Conservation (phyloP, 176 grass and related monocot species). For the Carex littledalei region DNA sequence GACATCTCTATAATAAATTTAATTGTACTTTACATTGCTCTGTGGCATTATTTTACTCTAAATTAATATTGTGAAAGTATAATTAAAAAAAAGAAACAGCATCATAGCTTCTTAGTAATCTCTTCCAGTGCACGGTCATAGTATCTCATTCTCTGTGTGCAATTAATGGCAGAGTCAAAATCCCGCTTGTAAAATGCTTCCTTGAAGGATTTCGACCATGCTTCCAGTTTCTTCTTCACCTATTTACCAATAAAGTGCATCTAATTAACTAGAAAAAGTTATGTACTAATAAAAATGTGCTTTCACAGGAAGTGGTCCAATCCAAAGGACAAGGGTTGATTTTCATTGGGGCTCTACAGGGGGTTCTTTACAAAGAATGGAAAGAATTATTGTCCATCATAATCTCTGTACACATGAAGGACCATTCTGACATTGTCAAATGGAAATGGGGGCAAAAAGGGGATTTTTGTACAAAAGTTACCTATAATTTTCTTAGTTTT, state of each 20-base stretch:
- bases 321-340: no score
- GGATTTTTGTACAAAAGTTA: no score
- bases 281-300: no score
- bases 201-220: slow-evolving; percentile 47
- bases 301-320: no score
- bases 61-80: not conserved
- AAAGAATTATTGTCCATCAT: no score
- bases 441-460: no score
- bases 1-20: not conserved
- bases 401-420: no score
- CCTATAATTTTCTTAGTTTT: no score
- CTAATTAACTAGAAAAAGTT: not conserved
- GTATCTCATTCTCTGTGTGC: slow-evolving; percentile 84
- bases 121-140: slow-evolving; percentile 77
- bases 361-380: no score
- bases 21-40: not conserved
- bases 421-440: no score
- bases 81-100: not conserved
- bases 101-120: slow-evolving; percentile 70
- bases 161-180: slow-evolving; percentile 46
- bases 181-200: slow-evolving; percentile 49
- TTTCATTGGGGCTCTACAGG: no score
- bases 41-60: not conserved
- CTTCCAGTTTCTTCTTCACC: slow-evolving; percentile 51
- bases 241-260: slow-evolving; percentile 18